Evolutionary conservation across 2,329 filamentous ascomycete species (phyloP).

Genomic region (Hypomyces rosellus): DNA sequence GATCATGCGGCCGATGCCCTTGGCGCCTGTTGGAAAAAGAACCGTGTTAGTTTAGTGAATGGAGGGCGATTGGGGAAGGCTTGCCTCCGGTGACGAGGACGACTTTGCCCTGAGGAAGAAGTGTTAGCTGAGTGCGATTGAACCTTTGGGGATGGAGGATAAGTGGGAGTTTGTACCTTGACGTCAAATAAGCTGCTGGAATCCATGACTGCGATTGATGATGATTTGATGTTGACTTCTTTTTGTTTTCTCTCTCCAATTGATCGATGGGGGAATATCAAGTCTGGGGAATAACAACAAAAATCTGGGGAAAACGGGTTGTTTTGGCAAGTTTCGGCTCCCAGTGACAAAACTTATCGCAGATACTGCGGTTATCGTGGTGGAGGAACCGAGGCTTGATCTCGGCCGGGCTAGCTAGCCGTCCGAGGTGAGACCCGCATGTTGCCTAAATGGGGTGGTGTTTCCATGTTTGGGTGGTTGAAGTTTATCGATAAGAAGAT

Average conservation of each 20-base stretch:
- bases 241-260: not conserved
- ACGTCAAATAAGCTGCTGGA: conserved; percentile 50
- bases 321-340: no score
- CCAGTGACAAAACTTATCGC: no score
- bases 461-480: no score
- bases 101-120: conserved; percentile 43
- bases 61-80: not conserved
- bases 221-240: no score
- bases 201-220: conserved; percentile 39
- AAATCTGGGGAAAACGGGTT: not conserved
- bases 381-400: no score
- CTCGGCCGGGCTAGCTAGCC: no score
- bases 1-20: conserved; percentile 64
- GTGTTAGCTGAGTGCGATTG: not conserved
- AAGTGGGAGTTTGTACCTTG: conserved; percentile 36
- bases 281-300: not conserved
- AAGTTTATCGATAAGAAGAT: no score
- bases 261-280: not conserved
- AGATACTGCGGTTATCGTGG: no score
- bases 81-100: conserved; percentile 50
- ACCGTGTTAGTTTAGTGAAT: not conserved
- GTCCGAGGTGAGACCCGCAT: no score
- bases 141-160: not conserved
- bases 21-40: conserved; percentile 34
- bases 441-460: no score